These are phyloP conservation scores for Geotrichum macrosporum DNA, from an alignment of 1,139 yeast species.

Conservation along the genomic window DNA sequence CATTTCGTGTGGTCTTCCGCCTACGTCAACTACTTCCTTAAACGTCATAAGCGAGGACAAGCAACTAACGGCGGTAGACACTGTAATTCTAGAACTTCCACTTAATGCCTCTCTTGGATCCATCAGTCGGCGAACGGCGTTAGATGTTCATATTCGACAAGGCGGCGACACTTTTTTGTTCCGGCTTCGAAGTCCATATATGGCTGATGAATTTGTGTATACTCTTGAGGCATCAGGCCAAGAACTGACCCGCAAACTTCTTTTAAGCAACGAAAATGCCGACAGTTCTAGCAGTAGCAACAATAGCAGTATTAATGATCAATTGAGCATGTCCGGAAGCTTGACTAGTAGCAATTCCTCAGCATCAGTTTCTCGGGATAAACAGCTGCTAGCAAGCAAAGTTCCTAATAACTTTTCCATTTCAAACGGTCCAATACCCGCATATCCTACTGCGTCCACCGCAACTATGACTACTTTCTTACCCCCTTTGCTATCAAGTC, in stretches of 20 bases:
- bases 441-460: too few relatives aligned
- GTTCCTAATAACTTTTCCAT: too few relatives aligned
- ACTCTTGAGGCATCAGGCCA: slow-evolving; percentile 1
- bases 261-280: neutral
- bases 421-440: neutral
- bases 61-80: neutral
- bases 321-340: slow-evolving; percentile 25
- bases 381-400: too few relatives aligned
- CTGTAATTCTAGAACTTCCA: slow-evolving; percentile 16
- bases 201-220: slow-evolving; percentile 28
- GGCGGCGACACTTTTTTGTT: slow-evolving; percentile 32
- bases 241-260: slow-evolving; percentile 1
- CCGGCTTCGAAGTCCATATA: slow-evolving; percentile 24
- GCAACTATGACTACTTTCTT: slow-evolving; percentile 11
- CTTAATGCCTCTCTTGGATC: slow-evolving; percentile 13
- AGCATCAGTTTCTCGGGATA: too few relatives aligned
- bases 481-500: slow-evolving; percentile 12
- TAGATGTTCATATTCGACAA: slow-evolving; percentile 33
- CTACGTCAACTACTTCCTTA: neutral
- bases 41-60: slow-evolving; percentile 5
- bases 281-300: neutral
- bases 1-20: neutral
- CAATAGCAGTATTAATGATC: neutral
- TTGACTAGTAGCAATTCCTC: slow-evolving; percentile 29
- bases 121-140: slow-evolving; percentile 28